Base-by-base conservation (phyloP, 495 filamentous ascomycete species). In the Penicillium chermesinum region DNA sequence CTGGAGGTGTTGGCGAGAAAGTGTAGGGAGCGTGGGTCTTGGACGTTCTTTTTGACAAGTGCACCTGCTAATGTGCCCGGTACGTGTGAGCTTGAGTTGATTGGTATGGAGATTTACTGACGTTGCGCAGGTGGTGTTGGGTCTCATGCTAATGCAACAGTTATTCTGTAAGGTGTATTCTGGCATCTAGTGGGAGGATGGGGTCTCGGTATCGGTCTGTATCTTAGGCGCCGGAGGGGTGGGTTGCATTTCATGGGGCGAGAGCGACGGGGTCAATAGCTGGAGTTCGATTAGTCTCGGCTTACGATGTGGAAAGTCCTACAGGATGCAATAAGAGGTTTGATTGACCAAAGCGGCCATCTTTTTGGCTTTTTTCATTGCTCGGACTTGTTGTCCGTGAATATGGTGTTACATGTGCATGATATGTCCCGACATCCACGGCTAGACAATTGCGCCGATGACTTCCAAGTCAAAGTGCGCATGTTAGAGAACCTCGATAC, bases 1-100 rank as follows among this genome's bases (percentile, higher is more conserved):
- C 61, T 82, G 48, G 79, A 83, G 53, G 59, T 45, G 12, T 43
- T 83, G 41, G 68, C 72, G 10, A 40, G 48, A 52, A 67, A 58
- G 33, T 81, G 79, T 62, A 49, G 70, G 38, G 65, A 73, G 60
- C 42, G 67, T 41, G 75, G 76, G 13, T 73, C 74, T 56, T 88
- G 85, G 77, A 78, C 71, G 21, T 87, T 89, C 58, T 77, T 89
- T 53, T 63, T 89, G 41, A 84, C 81, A 1, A 83, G 78, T 61
- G 72, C 67, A 21, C 81, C 80, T 17, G 63, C 76, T 38, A 78
- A 82, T 70, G 71, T 81, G 47, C 67, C 73, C 33, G 76, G 78
- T 56, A 58, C 41, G 59, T 47, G 16, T 43, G 25, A 30, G 13
- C 7, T 9, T 36, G 16, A 8, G 32, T 13, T 54, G 16, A 30